Conservation (phyloP, 2,329 filamentous ascomycete species). For the Phyllosticta citrichinensis region DNA sequence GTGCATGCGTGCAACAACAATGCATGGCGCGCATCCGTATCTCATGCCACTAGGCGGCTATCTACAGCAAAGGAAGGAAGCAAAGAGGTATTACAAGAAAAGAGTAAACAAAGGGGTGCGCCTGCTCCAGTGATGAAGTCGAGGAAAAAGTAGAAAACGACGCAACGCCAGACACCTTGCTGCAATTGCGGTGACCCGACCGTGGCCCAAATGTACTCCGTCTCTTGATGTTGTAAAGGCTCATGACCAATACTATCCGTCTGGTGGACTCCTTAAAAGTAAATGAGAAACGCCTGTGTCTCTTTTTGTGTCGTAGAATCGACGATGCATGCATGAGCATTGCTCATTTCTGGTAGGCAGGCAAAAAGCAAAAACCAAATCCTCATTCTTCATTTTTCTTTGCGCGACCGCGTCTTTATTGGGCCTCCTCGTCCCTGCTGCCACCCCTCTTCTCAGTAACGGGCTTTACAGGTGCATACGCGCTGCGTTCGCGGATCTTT, state of each 20-base stretch:
- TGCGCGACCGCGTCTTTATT: not conserved
- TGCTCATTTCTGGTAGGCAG: too few relatives aligned
- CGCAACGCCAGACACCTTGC: not conserved
- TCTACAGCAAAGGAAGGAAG: not conserved
- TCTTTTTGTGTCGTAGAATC: not conserved
- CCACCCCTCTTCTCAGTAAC: not conserved
- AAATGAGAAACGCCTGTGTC: not conserved
- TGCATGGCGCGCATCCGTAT: not conserved
- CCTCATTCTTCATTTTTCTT: not conserved
- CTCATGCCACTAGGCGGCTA: not conserved
- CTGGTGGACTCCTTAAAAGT: not conserved
- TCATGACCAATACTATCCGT: too few relatives aligned
- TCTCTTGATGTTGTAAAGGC: not conserved
- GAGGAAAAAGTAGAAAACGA: not conserved
- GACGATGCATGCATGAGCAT: not conserved
- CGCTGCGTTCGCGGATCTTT: conserved; percentile 32
- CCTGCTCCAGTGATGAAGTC: not conserved
- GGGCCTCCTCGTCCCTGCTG: not conserved
- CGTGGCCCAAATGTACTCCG: not conserved
- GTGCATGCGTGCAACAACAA: not conserved
- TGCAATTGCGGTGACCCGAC: not conserved
- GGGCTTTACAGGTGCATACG: conserved; percentile 30
- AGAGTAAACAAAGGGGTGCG: not conserved
- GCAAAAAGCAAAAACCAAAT: not conserved
- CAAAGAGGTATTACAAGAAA: not conserved